Percentiles rank a stretch among this genome's conserved stretches.
Conservation (phyloP, 2,329 filamentous ascomycete genomes). For the Phyllosticta capitalensis region DNA sequence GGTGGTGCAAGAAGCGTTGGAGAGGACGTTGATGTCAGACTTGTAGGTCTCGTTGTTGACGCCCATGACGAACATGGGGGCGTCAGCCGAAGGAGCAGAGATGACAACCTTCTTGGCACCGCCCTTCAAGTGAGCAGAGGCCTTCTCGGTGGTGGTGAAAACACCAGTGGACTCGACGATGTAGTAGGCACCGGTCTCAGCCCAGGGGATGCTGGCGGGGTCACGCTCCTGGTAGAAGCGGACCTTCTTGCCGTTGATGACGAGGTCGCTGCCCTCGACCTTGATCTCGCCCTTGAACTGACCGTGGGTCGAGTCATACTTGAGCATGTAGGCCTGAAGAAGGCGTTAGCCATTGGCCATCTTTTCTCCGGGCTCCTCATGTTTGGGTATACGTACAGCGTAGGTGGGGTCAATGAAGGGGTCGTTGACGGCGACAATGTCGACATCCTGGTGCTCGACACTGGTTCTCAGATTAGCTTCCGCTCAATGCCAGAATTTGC, state of each 20-base stretch:
- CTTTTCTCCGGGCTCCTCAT: not conserved
- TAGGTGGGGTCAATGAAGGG: slow-evolving; percentile 98
- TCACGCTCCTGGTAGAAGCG: slow-evolving; percentile 92
- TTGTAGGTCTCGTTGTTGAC: slow-evolving; percentile 96
- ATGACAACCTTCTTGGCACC: slow-evolving; percentile 90
- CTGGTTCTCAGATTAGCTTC: slow-evolving; percentile 28
- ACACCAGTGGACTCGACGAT: slow-evolving; percentile 97
- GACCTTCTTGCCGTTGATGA: slow-evolving; percentile 90
- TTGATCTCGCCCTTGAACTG: slow-evolving; percentile 87
- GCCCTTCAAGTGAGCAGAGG: slow-evolving; percentile 84
- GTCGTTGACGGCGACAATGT: slow-evolving; percentile 96
- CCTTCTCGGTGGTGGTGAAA: slow-evolving; percentile 98
- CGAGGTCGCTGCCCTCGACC: slow-evolving; percentile 61
- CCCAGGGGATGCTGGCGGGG: slow-evolving; percentile 84
- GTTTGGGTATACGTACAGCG: slow-evolving; percentile 60
- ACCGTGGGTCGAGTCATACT: slow-evolving; percentile 97
- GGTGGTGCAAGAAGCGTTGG: slow-evolving; percentile 99
- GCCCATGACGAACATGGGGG: slow-evolving; percentile 99
- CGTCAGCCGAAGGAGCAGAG: slow-evolving; percentile 86
- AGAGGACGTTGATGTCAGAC: slow-evolving; percentile 83
- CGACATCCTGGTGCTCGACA: slow-evolving; percentile 77
- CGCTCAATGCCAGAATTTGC: slow-evolving; percentile 3
- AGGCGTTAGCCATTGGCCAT: slow-evolving; percentile 21
- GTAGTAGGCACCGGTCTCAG: slow-evolving; percentile 78
- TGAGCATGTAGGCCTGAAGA: slow-evolving; percentile 91